Evolutionary conservation across 306 rosid genomes (phyloP).

Genomic region (Luffa acutangula): DNA sequence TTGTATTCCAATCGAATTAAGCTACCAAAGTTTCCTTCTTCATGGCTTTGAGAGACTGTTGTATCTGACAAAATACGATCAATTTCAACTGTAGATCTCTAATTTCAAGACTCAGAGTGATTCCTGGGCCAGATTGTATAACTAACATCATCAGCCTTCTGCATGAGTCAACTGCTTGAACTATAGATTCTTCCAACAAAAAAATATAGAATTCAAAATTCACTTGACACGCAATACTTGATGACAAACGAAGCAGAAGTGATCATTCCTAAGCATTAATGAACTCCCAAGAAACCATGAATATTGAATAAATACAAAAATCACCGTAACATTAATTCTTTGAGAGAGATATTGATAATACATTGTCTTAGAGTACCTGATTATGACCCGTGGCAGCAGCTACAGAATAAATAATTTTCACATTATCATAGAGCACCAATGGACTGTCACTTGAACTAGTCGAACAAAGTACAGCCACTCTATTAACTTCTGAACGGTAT

Average conservation of each 20-base stretch:
- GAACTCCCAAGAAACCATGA: not conserved
- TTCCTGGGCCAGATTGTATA: not conserved
- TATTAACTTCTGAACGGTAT: constrained; percentile 11
- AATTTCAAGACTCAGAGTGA: not conserved
- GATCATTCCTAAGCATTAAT: not conserved
- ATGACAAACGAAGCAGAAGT: not conserved
- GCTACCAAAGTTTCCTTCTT: not conserved
- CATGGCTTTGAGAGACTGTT: not conserved
- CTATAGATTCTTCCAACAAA: not conserved
- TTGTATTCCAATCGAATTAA: not conserved
- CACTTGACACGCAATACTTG: not conserved
- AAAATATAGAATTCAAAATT: not conserved
- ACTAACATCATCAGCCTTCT: not conserved
- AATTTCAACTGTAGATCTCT: not conserved
- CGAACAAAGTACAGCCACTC: constrained; percentile 27
- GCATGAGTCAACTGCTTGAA: not conserved
- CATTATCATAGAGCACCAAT: constrained; percentile 23
- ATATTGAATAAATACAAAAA: not conserved
- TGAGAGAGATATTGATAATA: not conserved
- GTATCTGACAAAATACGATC: not conserved
- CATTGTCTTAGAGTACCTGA: constrained; percentile 30
- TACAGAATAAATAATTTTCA: constrained; percentile 57
- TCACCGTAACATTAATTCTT: not conserved
- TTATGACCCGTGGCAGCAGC: constrained; percentile 98
- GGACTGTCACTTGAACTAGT: constrained; percentile 13